Base-by-base conservation (phyloP, 257 asterid species). In the Primulina eburnea region DNA sequence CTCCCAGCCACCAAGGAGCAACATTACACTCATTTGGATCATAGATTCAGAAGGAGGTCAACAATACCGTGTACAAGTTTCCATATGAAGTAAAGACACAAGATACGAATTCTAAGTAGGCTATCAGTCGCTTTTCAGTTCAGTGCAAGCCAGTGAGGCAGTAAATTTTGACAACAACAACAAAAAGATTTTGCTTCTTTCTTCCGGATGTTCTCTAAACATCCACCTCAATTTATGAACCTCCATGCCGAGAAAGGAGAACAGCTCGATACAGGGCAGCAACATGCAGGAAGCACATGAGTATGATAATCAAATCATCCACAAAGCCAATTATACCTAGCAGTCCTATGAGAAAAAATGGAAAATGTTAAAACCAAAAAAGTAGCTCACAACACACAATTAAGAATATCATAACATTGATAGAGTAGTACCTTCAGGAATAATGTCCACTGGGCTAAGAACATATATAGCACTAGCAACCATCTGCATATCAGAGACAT, bases 251-350 rank as follows among this genome's bases (percentile, higher is more conserved):
- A 50, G 72, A 29, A 57, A 89, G 80, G 56, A 94, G 97, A 76
- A 89, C 87, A 74, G 96, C 85, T 65, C 99, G 91, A 73, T 94
- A 94, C 66, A 94, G 90, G 75, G 99, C 91, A 79, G 96, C 96
- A 69, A 94, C 87, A 58, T 91, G 92, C 73, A 94, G 79, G 87
- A 91, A 89, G 82, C 91, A 86, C 47, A 88, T 71, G 79, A 94
- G 77, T 71, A 84, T 74, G 72, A 94, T 80, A 52, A 94, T 83
- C 69, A 85, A 56, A 84, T 89, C 97, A 69, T 94, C 99, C 81
- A 94, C 80, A 8, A 91, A 78, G 62, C 99, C 99, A 32, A 94
- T 77, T 53, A 90, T 53, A 67, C 97, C 97, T 47, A 86, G 55
- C 71, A 93, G 20, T 12, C 80, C 97, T 90, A 88, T 50, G 60